Evolutionary conservation across 148 eudicot species (phyloP), one percentile per base, ranked within the genome.

Genomic region (Nyssa sinensis): DNA sequence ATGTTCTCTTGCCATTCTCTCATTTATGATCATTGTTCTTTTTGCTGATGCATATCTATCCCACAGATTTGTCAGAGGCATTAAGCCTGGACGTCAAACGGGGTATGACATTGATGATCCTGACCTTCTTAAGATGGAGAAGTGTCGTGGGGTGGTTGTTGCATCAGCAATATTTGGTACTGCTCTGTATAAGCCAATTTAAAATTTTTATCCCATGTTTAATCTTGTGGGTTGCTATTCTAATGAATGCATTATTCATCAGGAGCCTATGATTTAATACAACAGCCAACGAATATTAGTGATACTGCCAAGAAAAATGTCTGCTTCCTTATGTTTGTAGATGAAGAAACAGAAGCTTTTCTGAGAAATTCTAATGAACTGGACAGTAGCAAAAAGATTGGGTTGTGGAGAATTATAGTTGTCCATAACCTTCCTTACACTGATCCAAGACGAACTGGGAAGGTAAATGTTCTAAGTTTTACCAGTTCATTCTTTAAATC

Each of bases 161-260:
- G 97, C 98, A 39, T 96, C 99, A 3, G 98, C 97, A 49, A 87
- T 96, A 51, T 91, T 93, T 81, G 98, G 97, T 94, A 94, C 47
- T 62, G 24, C 39, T 72, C 47, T 63, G 35, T 34, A 28, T 19
- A 17, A 68, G 4, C 41, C 33, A 19, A 60, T 70, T 16, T 1
- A 39, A 59, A 7, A 44, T 29, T 32, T 63, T 32, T 21, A 24
- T 74, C 23, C 11, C 27, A 3, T 72, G 33, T 19, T 57, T 57
- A 4, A 62, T 27, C 66, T 24, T 69, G 19, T 63, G 60, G 75
- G 70, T 75, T 73, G 60, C 64, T 67, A 57, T 71, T 67, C 66
- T 79, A 32, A 70, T 29, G 25, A 24, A 14, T 74, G 16, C 25
- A 51, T 75, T 74, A 32, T 67, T 61, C 66, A 29, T 16, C 86